Percentiles rank a stretch among this genome's conserved stretches.
phyloP scores from a whole-genome alignment of 768 basidiomycete genomes.

The Tephrocybe sp. region DNA sequence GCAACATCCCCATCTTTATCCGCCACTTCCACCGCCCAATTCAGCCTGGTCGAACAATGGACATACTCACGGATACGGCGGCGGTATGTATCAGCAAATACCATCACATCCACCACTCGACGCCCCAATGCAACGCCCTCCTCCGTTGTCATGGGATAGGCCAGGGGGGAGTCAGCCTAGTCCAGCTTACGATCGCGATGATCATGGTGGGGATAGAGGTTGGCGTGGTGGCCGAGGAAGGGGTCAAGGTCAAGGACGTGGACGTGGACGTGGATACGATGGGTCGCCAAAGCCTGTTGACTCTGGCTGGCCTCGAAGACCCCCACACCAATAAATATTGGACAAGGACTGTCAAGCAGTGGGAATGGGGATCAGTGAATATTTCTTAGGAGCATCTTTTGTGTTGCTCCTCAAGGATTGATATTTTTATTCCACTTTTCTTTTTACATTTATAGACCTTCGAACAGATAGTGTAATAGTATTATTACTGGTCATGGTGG shows the following conservation, averaged over 20 bases:
- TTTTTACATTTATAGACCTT: background rate
- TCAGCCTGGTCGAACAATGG: slow-evolving; percentile 11
- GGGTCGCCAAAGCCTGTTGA: slow-evolving; percentile 41
- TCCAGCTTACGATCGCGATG: slow-evolving; percentile 28
- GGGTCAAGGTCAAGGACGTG: slow-evolving; percentile 21
- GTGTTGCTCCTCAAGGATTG: background rate
- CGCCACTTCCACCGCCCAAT: slow-evolving; percentile 13
- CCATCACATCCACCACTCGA: slow-evolving; percentile 11
- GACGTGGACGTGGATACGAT: slow-evolving; percentile 29
- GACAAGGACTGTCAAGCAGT: slow-evolving; percentile 21
- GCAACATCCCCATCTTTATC: slow-evolving; percentile 21
- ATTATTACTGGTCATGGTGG: background rate
- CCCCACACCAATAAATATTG: slow-evolving; percentile 30
- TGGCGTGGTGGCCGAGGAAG: slow-evolving; percentile 26
- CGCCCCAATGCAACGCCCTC: slow-evolving; percentile 18
- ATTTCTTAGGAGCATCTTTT: background rate
- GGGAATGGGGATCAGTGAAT: slow-evolving; percentile 6
- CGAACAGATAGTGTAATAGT: slow-evolving; percentile 8
- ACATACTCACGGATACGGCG: slow-evolving; percentile 12
- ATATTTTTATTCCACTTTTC: background rate
- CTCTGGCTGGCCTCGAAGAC: slow-evolving; percentile 54
- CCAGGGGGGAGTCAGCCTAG: slow-evolving; percentile 21
- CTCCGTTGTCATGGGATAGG: slow-evolving; percentile 24
- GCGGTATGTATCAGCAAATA: slow-evolving; percentile 15
- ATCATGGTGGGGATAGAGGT: slow-evolving; percentile 28